These are phyloP conservation scores for Trypanosomatidae sp. DNA, from an alignment of 208 protist genomes.

Conservation along the genomic window DNA sequence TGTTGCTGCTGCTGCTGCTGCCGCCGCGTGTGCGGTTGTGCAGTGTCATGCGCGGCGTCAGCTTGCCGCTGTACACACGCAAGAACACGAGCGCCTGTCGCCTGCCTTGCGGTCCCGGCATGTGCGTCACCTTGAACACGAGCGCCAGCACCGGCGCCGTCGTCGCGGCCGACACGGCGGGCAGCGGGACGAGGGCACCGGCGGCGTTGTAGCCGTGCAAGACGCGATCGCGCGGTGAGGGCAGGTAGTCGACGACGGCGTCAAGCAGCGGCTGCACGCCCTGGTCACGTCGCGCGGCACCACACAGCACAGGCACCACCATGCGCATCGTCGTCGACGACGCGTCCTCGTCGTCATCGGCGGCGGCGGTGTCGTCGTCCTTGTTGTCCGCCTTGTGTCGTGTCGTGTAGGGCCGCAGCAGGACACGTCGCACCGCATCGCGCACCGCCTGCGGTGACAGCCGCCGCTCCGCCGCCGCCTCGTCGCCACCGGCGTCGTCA, in stretches of 20 bases:
- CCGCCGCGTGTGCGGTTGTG: conserved; percentile 38
- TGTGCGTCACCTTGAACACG: conserved; percentile 89
- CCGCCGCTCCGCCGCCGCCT: conserved; percentile 37
- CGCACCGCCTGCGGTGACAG: conserved; percentile 34
- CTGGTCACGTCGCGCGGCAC: conserved; percentile 80
- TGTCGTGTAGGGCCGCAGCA: conserved; percentile 12
- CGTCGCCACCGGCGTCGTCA: conserved; percentile 60
- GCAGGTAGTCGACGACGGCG: conserved; percentile 81
- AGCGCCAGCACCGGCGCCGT: conserved; percentile 64
- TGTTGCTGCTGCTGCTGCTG: no score
- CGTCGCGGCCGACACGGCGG: conserved; percentile 10
- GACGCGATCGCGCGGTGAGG: conserved; percentile 80
- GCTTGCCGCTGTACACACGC: conserved; percentile 82
- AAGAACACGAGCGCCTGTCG: conserved; percentile 83
- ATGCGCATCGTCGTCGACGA: conserved; percentile 6
- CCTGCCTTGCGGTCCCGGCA: conserved; percentile 35
- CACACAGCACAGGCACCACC: conserved; percentile 82
- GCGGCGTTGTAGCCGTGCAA: conserved; percentile 24
- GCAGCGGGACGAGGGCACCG: conserved; percentile 26
- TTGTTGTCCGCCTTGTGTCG: conserved; percentile 2
- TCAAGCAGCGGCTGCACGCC: conserved; percentile 91
- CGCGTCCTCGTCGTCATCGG: no score
- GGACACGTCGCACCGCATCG: conserved; percentile 45
- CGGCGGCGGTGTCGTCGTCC: background rate
- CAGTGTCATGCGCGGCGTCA: conserved; percentile 49